A percentile compares a stretch with the other conserved stretches of the same genome.
phyloP scores from a whole-genome alignment of 2,329 filamentous ascomycete genomes.

The Periconia sp. region DNA sequence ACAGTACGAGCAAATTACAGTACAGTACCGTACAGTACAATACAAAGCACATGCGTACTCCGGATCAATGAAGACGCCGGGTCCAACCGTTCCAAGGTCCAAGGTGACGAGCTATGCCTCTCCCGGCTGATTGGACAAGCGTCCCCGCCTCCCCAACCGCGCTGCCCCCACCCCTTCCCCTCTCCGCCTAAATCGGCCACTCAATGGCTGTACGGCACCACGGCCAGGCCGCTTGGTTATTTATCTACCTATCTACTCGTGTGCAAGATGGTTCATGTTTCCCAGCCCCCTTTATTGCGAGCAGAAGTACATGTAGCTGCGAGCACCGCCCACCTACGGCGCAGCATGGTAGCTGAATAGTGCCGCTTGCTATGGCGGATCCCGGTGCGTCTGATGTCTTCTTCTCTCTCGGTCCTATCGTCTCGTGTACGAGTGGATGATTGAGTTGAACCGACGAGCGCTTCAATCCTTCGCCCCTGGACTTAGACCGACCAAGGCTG shows the following conservation, averaged over 20 bases:
- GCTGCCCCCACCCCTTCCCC: too few relatives aligned
- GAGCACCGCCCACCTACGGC: not conserved
- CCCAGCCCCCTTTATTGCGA: not conserved
- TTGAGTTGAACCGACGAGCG: conserved; percentile 15
- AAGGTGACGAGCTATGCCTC: not conserved
- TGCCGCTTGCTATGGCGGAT: not conserved
- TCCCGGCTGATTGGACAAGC: not conserved
- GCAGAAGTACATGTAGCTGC: not conserved
- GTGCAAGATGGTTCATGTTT: not conserved
- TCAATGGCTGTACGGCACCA: too few relatives aligned
- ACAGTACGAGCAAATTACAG: too few relatives aligned
- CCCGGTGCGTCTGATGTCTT: not conserved
- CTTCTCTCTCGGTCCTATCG: not conserved
- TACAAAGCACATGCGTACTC: not conserved
- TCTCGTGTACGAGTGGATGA: conserved; percentile 9
- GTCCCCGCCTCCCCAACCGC: not conserved
- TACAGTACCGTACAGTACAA: not conserved
- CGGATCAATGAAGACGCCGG: too few relatives aligned
- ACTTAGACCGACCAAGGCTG: not conserved
- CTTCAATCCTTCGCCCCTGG: not conserved
- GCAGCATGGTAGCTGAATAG: too few relatives aligned
- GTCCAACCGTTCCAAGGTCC: not conserved
- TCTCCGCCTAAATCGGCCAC: too few relatives aligned
- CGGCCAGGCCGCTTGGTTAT: not conserved
- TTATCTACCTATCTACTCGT: not conserved